These are phyloP conservation scores for Fusarium euwallaceae DNA, from an alignment of 2,329 filamentous ascomycete genomes.

Conservation along the genomic window DNA sequence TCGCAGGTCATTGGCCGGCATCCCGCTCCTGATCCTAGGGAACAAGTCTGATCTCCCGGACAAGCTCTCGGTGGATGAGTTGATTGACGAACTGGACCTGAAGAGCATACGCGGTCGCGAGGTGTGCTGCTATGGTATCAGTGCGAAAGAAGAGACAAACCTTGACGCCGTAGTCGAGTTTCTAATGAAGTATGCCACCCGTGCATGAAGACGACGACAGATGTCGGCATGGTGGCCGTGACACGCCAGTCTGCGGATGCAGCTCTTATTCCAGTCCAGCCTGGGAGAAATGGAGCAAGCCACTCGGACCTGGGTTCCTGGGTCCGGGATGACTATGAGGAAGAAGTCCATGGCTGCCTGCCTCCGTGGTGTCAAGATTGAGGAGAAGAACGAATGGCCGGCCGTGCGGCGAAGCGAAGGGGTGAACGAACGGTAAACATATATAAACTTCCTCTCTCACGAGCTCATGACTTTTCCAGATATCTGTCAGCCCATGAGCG, in stretches of 20 bases:
- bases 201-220: constrained; percentile 57
- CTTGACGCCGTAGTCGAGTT: constrained; percentile 96
- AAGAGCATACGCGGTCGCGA: constrained; percentile 92
- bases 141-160: constrained; percentile 98
- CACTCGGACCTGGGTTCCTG: constrained; percentile 6
- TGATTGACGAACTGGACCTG: constrained; percentile 93
- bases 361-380: not conserved
- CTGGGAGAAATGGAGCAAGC: constrained; percentile 10
- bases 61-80: constrained; percentile 91
- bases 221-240: constrained; percentile 23
- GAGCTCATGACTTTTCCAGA: constrained; percentile 50
- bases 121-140: constrained; percentile 98
- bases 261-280: constrained; percentile 3
- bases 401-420: constrained; percentile 31
- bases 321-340: constrained; percentile 1
- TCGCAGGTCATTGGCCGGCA: constrained; percentile 86
- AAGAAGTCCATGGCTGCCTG: constrained; percentile 14
- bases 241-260: constrained; percentile 24
- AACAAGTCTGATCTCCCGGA: constrained; percentile 97
- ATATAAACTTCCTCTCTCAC: constrained; percentile 54
- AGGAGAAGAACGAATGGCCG: constrained; percentile 29
- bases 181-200: constrained; percentile 89
- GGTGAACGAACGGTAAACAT: constrained; percentile 44
- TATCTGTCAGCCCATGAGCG: constrained; percentile 39
- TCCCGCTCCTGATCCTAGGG: constrained; percentile 92